Evolutionary conservation across 345 rosid genomes (phyloP), one percentile per base, ranked within the genome.

Genomic region (Linum usitatissimum): DNA sequence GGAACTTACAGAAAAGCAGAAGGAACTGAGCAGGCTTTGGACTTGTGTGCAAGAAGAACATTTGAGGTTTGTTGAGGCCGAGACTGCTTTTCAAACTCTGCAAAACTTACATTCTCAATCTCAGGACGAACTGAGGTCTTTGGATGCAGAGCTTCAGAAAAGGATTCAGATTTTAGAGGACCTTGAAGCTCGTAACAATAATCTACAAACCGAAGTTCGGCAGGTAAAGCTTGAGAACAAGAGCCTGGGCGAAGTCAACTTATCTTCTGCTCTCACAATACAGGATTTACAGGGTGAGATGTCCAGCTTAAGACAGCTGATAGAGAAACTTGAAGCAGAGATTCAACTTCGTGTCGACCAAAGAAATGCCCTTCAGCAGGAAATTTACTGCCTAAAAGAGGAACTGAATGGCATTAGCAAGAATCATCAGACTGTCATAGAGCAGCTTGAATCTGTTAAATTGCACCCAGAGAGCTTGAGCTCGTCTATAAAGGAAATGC

Each of bases 351-450:
- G 96, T 69, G 84, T 83, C 73, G 90, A 87, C 71, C 84, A 87
- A 70, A 83, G 97, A 72, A 94, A 87, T 78, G 95, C 96, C 72
- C 87, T 90, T 73, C 99, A 90, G 83, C 97, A 94, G 76, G 99
- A 90, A 73, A 86, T 88, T 72, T 90, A 90, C 72, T 88, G 96
- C 78, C 85, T 94, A 66, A 85, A 90, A 76, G 95, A 94, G 81
- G 99, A 90, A 64, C 67, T 94, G 65, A 83, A 88, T 76, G 88
- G 75, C 49, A 81, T 83, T 23, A 87, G 77, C 72, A 85, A 77
- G 83, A 86, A 77, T 72, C 80, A 87, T 58, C 84, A 69, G 69
- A 73, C 71, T 57, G 71, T 84, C 68, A 69, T 78, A 53, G 86
- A 79, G 66, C 91, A 92, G 82, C 86, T 85, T 68, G 84, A 87